These are phyloP conservation scores for Sclerospora graminicola DNA, from an alignment of 352 stramenopile species.

Conservation along the genomic window DNA sequence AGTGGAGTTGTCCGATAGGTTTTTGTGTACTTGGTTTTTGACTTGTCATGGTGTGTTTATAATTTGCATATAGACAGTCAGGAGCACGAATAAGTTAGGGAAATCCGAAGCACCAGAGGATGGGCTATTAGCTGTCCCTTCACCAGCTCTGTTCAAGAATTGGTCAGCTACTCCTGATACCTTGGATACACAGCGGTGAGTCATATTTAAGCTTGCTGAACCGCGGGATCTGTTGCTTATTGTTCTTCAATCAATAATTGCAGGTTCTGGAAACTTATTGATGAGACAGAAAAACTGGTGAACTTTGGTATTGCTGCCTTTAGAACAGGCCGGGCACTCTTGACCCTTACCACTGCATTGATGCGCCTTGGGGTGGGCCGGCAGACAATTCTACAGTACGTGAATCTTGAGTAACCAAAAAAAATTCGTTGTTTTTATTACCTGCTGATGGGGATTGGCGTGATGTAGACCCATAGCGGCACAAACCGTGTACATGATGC, in stretches of 20 bases:
- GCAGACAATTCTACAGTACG: constrained; percentile 46
- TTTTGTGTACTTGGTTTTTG: not conserved
- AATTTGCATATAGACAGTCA: constrained; percentile 8
- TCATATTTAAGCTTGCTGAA: not conserved
- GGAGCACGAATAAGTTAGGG: constrained; percentile 6
- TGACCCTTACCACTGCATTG: constrained; percentile 31
- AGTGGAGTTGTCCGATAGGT: too few species aligned
- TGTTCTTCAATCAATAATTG: not conserved
- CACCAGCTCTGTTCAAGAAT: constrained; percentile 22
- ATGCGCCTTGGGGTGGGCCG: constrained; percentile 48
- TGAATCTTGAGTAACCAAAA: too few species aligned
- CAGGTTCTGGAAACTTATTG: constrained; percentile 62
- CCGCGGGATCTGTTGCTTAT: not conserved
- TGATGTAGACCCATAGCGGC: constrained; percentile 31
- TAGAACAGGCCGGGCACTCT: constrained; percentile 30
- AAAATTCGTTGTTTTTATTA: not conserved
- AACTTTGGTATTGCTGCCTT: constrained; percentile 56
- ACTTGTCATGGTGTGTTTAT: not conserved
- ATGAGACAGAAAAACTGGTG: constrained; percentile 48
- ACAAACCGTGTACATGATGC: constrained; percentile 30
- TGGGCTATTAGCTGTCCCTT: constrained; percentile 37
- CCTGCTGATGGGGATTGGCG: not conserved
- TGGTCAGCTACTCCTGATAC: constrained; percentile 24
- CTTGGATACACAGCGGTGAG: constrained; percentile 37
- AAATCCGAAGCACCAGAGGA: constrained; percentile 65